Evolutionary conservation across 176 grass and related monocot genomes (phyloP), one percentile per base, ranked within the genome.

Genomic region (Triticum turgidum): DNA sequence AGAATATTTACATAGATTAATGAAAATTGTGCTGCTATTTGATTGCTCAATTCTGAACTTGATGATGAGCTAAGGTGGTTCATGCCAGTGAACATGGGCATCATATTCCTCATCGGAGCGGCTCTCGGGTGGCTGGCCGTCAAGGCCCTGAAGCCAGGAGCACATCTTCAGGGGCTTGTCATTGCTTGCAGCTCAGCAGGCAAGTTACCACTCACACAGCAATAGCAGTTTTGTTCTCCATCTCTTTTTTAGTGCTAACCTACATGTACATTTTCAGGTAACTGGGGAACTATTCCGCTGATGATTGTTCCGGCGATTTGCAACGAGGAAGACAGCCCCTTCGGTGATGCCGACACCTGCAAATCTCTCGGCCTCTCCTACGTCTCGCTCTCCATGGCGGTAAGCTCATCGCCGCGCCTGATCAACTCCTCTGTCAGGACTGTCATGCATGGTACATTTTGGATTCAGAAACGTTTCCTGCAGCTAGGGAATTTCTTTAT

Each of bases 231-330:
- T 25, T 25, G 25, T 25, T 25, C 25, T 25, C 25, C 25, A 25
- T 25, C 25, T 25, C 25, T 25, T 25, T 25, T 25, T 25, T 25
- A 25, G 25, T 25, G 25, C 25, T 30, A 4, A 6, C 0, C 11
- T 61, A 2, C 9, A 42, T 37, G 81, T 13, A 10, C 11, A 63
- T 33, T 76, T 76, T 52, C 44, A 76, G 90, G 90, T 4, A 90
- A 95, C 68, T 85, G 89, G 54, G 94, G 94, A 47, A 83, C 61
- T 29, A 65, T 89, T 18, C 93, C 87, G 15, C 59, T 93, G 52
- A 91, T 95, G 76, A 89, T 95, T 80, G 78, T 93, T 49, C 94
- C 91, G 9, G 91, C 89, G 38, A 87, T 91, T 17, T 95, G 94
- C 65, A 87, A 38, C 6, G 77, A 95, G 77, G 86, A 84, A 3